Percentiles rank a stretch among this genome's conserved stretches.
Conservation (phyloP, 73 alveolate genomes). For the Paramecium sonneborni region DNA sequence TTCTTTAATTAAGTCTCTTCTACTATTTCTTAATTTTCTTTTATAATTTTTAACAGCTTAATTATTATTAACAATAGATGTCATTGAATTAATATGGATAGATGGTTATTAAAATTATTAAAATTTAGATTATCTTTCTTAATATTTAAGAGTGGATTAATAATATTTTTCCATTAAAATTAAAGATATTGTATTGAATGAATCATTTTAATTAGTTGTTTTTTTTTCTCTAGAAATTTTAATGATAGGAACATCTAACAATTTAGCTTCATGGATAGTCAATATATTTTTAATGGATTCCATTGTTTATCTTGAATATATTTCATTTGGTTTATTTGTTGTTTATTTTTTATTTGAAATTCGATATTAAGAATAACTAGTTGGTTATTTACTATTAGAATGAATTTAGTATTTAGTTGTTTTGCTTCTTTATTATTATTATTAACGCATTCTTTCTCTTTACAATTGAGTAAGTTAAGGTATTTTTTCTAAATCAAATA, state of each 20-base stretch:
- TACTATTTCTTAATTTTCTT: neutral
- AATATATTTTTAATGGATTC: neutral
- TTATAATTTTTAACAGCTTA: conserved; percentile 2
- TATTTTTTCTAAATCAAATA: conserved; percentile 10
- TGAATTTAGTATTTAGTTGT: neutral
- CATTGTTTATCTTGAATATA: neutral
- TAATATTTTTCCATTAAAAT: conserved; percentile 11
- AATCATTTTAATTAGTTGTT: neutral
- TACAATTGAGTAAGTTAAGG: neutral
- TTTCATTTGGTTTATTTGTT: neutral
- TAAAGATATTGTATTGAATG: neutral
- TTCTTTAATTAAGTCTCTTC: neutral
- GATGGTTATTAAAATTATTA: neutral
- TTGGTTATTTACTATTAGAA: neutral
- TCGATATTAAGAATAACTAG: neutral
- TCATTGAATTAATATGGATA: neutral
- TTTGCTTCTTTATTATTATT: neutral
- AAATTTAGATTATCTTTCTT: neutral
- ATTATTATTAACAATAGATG: neutral
- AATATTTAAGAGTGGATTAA: neutral
- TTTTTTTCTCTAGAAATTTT: neutral
- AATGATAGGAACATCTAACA: neutral
- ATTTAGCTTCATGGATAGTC: neutral
- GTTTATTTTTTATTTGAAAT: neutral
- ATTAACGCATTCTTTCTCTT: neutral